These are phyloP conservation scores for Chalciporus sphaerocephalus DNA, from an alignment of 768 basidiomycete species.

Conservation along the genomic window DNA sequence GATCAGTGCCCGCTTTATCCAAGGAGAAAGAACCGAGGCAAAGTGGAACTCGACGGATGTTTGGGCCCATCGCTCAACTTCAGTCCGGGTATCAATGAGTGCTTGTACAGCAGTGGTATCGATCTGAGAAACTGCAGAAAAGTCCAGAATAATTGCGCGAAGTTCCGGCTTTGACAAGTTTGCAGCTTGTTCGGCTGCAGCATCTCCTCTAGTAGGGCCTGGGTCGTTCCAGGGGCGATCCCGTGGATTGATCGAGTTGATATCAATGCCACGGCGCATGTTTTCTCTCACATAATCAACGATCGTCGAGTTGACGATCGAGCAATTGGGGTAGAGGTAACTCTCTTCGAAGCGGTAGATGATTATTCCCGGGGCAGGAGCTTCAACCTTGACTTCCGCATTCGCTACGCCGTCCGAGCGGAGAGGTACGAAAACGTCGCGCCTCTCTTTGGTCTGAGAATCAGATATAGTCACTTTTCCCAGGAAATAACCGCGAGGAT, in stretches of 20 bases:
- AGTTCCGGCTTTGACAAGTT: constrained; percentile 61
- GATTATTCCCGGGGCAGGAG: constrained; percentile 82
- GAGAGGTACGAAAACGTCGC: constrained; percentile 85
- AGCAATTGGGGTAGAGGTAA: constrained; percentile 79
- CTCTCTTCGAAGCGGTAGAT: constrained; percentile 92
- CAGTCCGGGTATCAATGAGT: constrained; percentile 80
- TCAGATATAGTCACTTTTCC: constrained; percentile 69
- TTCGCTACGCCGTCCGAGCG: constrained; percentile 57
- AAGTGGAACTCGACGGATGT: constrained; percentile 91
- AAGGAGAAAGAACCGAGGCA: constrained; percentile 84
- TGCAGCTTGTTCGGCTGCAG: constrained; percentile 42
- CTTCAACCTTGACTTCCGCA: constrained; percentile 62
- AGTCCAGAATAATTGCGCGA: constrained; percentile 88
- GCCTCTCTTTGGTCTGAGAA: constrained; percentile 35
- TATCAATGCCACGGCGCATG: constrained; percentile 73
- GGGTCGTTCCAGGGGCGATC: constrained; percentile 96
- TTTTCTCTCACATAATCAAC: constrained; percentile 78
- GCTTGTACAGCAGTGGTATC: constrained; percentile 92
- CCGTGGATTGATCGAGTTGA: constrained; percentile 53
- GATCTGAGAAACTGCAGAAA: constrained; percentile 81
- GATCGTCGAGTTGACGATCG: constrained; percentile 61
- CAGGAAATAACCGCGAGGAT: constrained; percentile 86
- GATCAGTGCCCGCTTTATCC: constrained; percentile 85
- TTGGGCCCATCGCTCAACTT: constrained; percentile 86
- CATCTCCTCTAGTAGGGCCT: constrained; percentile 53